Conservation (phyloP, 1,284 basidiomycete genomes). For the Coriolopsis trogii region DNA sequence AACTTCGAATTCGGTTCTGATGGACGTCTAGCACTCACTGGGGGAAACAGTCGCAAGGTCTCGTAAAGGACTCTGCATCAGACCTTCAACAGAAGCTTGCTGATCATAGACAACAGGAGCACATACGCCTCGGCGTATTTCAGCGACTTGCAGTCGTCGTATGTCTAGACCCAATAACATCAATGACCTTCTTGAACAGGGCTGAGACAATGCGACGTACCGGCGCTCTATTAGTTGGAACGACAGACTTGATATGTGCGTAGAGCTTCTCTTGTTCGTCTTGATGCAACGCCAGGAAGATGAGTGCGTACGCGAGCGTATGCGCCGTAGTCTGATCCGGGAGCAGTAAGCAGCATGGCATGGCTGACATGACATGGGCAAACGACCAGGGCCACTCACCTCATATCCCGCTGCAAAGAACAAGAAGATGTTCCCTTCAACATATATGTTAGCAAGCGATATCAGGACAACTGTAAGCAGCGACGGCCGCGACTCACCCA, state of each 20-base stretch:
- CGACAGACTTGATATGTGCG: conserved; percentile 38
- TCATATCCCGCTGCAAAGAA: conserved; percentile 59
- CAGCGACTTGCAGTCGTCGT: conserved; percentile 16
- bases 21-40: too few relatives aligned
- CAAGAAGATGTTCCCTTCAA: conserved; percentile 50
- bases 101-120: not conserved
- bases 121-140: conserved; percentile 26
- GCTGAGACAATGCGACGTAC: not conserved
- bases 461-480: not conserved
- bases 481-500: conserved; percentile 39
- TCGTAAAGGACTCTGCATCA: conserved; percentile 57
- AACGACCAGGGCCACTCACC: conserved; percentile 41
- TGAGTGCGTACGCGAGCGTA: conserved; percentile 61
- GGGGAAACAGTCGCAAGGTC: conserved; percentile 60
- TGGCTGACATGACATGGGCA: too few relatives aligned
- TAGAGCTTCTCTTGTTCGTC: conserved; percentile 64
- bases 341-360: too few relatives aligned
- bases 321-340: conserved; percentile 56
- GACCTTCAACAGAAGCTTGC: not conserved
- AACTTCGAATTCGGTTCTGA: too few relatives aligned
- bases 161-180: conserved; percentile 2
- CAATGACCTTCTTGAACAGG: not conserved
- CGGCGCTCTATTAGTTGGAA: conserved; percentile 3
- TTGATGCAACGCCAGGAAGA: conserved; percentile 53
- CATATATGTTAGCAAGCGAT: not conserved